These are phyloP conservation scores for Trichosporon asahii DNA, from an alignment of 1,284 basidiomycete genomes.

Conservation along the genomic window DNA sequence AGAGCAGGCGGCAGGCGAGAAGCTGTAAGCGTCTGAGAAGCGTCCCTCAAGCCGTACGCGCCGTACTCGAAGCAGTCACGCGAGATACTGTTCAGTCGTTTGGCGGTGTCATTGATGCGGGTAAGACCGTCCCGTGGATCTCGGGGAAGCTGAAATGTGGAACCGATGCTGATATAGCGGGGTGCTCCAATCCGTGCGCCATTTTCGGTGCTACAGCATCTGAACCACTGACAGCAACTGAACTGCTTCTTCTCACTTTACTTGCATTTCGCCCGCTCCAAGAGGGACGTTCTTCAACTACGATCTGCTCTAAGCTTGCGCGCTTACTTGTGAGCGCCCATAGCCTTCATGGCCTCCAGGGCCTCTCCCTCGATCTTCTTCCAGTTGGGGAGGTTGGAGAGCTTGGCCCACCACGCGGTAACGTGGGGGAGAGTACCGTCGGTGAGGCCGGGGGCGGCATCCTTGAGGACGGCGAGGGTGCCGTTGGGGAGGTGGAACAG, in stretches of 20 bases:
- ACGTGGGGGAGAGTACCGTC: conserved; percentile 36
- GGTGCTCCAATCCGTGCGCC: too few relatives aligned
- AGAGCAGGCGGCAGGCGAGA: neutral
- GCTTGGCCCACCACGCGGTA: conserved; percentile 35
- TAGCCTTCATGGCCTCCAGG: neutral
- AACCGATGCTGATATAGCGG: too few relatives aligned
- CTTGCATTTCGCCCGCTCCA: neutral
- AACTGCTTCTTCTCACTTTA: neutral
- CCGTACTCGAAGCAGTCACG: too few relatives aligned
- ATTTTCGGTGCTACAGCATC: too few relatives aligned
- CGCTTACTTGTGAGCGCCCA: neutral
- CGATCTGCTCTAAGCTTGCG: neutral
- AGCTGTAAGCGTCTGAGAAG: neutral
- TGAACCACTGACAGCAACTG: neutral
- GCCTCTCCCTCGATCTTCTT: conserved; percentile 14
- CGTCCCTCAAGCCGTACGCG: too few relatives aligned
- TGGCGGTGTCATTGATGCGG: too few relatives aligned
- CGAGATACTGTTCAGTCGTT: too few relatives aligned
- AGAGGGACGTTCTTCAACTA: too few relatives aligned
- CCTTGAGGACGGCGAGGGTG: conserved; percentile 14
- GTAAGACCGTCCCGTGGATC: too few relatives aligned
- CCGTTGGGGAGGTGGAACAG: conserved; percentile 59
- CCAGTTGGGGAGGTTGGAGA: conserved; percentile 27
- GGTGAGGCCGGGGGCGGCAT: conserved; percentile 25
- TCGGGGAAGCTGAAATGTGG: too few relatives aligned